phyloP scores from a whole-genome alignment of 1,284 basidiomycete genomes.

The Fistulinella staudtii region DNA sequence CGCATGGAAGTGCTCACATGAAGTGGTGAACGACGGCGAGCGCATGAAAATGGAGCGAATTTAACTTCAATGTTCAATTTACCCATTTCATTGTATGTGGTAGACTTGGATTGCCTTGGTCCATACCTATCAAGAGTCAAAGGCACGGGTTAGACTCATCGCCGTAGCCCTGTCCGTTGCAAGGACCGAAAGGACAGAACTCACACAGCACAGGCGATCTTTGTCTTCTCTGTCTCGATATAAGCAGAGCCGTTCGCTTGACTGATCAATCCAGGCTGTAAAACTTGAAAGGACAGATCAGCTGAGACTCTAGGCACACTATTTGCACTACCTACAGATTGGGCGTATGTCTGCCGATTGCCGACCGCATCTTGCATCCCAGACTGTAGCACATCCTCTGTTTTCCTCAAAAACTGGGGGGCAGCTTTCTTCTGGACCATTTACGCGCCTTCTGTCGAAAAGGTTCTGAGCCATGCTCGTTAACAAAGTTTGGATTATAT shows the following conservation, averaged over 20 bases:
- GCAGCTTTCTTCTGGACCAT: slow-evolving; percentile 82
- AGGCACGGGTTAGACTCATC: slow-evolving; percentile 4
- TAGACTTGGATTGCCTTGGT: slow-evolving; percentile 81
- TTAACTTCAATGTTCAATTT: slow-evolving; percentile 94
- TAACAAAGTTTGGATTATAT: slow-evolving; percentile 14
- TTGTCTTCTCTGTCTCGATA: slow-evolving; percentile 85
- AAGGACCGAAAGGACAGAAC: slow-evolving; percentile 22
- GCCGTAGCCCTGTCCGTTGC: background rate
- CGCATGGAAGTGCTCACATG: slow-evolving; percentile 54
- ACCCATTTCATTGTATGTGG: slow-evolving; percentile 80
- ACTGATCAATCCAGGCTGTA: slow-evolving; percentile 84
- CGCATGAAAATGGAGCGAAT: slow-evolving; percentile 90
- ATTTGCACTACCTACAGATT: slow-evolving; percentile 62
- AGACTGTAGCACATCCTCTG: slow-evolving; percentile 23
- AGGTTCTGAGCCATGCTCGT: slow-evolving; percentile 44
- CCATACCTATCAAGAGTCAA: slow-evolving; percentile 67
- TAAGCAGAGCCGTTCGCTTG: slow-evolving; percentile 96
- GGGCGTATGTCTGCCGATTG: slow-evolving; percentile 66
- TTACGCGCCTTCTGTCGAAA: slow-evolving; percentile 83
- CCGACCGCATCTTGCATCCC: slow-evolving; percentile 35
- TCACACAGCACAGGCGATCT: slow-evolving; percentile 93
- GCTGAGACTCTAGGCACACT: background rate
- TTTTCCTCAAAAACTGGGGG: slow-evolving; percentile 56
- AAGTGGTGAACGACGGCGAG: slow-evolving; percentile 74
- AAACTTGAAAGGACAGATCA: slow-evolving; percentile 49